Evolutionary conservation across 306 rosid species (phyloP), one percentile per base, ranked within the genome.

Genomic region (Nissolia schottii): DNA sequence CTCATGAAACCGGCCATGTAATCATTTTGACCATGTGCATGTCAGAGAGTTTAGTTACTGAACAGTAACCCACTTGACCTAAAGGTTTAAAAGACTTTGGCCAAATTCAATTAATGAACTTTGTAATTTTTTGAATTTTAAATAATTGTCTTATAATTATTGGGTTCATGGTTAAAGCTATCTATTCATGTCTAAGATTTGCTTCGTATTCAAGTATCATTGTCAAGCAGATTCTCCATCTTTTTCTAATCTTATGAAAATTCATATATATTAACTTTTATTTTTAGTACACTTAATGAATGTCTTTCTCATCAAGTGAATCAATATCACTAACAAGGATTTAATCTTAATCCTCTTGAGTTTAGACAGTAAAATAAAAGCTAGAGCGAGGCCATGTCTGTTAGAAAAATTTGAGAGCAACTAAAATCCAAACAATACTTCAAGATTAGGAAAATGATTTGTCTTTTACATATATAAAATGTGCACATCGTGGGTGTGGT

Each of bases 351-450:
- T 32, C 38, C 11, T 32, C 38, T 32, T 32, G 3, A 60, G 11
- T 7, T 32, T 38, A 66, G 76, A 32, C 74, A 59, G 12, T 54
- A 32, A 56, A 34, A 59, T n/a, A 12, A 9, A 56, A 45, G 43
- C 10, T n/a, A n/a, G n/a, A n/a, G n/a, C n/a, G n/a, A n/a, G n/a
- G n/a, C n/a, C n/a, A n/a, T n/a, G n/a, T n/a, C n/a, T n/a, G 62
- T 20, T 23, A 43, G 53, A 50, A 46, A 1, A 69, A 15, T 22
- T 49, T 53, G 31, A 73, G 14, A 43, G 16, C 67, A 35, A 41
- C 76, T 53, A 58, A 72, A 45, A 41, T 57, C 69, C 58, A 72
- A 57, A 49, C n/a, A 29, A 41, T 55, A 11, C 5, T 84, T 37
- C 35, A 69, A 25, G 14, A 41, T 0, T 41, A 3, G 14, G 15